Base-by-base conservation (phyloP, 768 basidiomycete genomes). In the Boletus rubroflammeus region DNA sequence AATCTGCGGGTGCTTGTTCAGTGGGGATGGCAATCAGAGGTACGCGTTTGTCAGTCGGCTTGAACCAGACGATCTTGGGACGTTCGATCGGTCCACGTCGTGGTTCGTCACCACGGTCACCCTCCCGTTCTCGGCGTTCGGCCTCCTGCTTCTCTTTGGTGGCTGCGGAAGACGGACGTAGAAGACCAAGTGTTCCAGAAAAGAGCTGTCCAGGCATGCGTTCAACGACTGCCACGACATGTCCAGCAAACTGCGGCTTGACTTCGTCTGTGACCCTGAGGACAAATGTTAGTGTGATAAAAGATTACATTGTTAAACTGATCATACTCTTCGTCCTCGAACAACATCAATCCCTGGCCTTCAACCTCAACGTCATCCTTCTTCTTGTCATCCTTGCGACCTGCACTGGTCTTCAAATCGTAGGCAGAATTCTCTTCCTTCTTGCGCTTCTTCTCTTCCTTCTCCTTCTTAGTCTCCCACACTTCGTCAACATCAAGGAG, bases 11-110 rank as follows among this genome's bases (percentile, higher is more conserved):
- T 0, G 97, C 96, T 72, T 99, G 97, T 66, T 99, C 97, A 7
- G 97, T 98, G 8, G 95, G 96, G 58, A 99, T 99, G 52, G 97
- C 97, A 65, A 99, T 98, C 39, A 98, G 80, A 41, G 97, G 97
- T 1, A 99, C 97, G 53, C 97, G 90, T 72, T 99, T 99, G 77
- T 98, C 95, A 26, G 96, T 98, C 5, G 97, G 97, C 75, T 98
- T 96, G 81, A 99, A 98, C 97, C 97, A 99, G 43, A 99, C 95
- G 60, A 99, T 99, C 80, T 98, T 98, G 58, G 96, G 96, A 38
- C 95, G 86, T 69, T 94, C 92, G 41, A 88, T 84, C 1, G 85
- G 84, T 28, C 77, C 78, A 42, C 88, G 86, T 62, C 87, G 81
- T 28, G 88, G 88, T 67, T 93, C 90, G 54, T 91, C 89, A 40